These are phyloP conservation scores for Plantago lanceolata DNA, from an alignment of 305 asterid genomes.

Conservation along the genomic window DNA sequence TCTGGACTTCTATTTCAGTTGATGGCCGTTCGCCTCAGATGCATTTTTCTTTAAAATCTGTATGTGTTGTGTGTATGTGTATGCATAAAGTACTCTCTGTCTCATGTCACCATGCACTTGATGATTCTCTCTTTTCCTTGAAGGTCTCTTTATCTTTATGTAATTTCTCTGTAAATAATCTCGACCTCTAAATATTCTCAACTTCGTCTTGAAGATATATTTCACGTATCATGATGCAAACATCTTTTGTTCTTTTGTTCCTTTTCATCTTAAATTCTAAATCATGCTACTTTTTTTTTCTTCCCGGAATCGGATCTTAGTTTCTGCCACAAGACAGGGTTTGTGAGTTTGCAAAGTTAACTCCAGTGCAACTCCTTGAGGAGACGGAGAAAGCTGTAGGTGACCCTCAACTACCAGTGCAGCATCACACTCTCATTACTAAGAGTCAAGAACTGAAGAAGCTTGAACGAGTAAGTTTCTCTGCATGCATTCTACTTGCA, in stretches of 20 bases:
- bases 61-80: too few species aligned
- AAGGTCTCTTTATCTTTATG: too few species aligned
- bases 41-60: too few species aligned
- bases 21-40: too few species aligned
- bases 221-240: slow-evolving; percentile 13
- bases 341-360: slow-evolving; percentile 94
- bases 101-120: too few species aligned
- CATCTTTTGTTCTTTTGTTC: slow-evolving; percentile 7
- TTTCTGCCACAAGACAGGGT: slow-evolving; percentile 98
- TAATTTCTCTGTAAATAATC: too few species aligned
- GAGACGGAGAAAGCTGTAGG: slow-evolving; percentile 98
- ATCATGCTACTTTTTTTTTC: slow-evolving; percentile 22
- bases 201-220: slow-evolving; percentile 6
- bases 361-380: slow-evolving; percentile 89
- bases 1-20: too few species aligned
- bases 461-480: slow-evolving; percentile 67
- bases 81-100: too few species aligned
- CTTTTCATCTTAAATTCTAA: slow-evolving; percentile 20
- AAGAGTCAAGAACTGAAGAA: slow-evolving; percentile 82
- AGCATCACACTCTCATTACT: slow-evolving; percentile 53
- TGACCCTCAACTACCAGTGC: slow-evolving; percentile 76
- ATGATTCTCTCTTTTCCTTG: too few species aligned
- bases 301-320: slow-evolving; percentile 40
- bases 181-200: not conserved
- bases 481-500: slow-evolving; percentile 17